A percentile compares a stretch with the other conserved stretches of the same genome.
Conservation (phyloP, 306 rosid genomes). For the Sicyos edulis region DNA sequence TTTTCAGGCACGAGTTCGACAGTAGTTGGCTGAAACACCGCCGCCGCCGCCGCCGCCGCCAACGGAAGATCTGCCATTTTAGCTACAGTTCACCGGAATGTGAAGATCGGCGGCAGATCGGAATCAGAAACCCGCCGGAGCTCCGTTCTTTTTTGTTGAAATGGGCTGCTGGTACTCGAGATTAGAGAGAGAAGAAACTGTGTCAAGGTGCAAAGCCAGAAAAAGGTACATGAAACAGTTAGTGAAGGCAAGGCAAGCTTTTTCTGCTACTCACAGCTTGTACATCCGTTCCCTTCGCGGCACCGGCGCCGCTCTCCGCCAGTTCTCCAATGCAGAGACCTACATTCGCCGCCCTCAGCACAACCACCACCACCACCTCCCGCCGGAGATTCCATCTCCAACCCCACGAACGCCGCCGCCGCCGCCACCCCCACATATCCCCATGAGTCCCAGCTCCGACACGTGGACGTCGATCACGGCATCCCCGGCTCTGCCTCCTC, state of each 20-base stretch:
- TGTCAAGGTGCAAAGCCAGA: constrained; percentile 64
- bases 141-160: not conserved
- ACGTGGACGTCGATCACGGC: constrained; percentile 72
- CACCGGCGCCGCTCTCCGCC: constrained; percentile 74
- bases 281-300: constrained; percentile 70
- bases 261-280: constrained; percentile 64
- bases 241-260: constrained; percentile 66
- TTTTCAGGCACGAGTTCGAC: constrained; percentile 13
- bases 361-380: constrained; percentile 31
- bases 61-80: constrained; percentile 13
- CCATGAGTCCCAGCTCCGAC: constrained; percentile 64
- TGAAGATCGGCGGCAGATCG: not conserved
- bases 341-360: constrained; percentile 39
- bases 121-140: not conserved
- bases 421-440: constrained; percentile 51
- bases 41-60: not conserved
- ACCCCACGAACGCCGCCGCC: constrained; percentile 42
- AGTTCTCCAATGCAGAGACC: constrained; percentile 68
- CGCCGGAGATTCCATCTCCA: constrained; percentile 46
- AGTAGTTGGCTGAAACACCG: not conserved
- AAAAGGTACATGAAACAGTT: constrained; percentile 77
- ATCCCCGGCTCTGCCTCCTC: constrained; percentile 56
- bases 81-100: constrained; percentile 3
- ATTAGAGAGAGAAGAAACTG: constrained; percentile 70
- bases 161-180: constrained; percentile 84